Evolutionary conservation across 345 rosid species (phyloP).

Genomic region (Sonneratia caseolaris): DNA sequence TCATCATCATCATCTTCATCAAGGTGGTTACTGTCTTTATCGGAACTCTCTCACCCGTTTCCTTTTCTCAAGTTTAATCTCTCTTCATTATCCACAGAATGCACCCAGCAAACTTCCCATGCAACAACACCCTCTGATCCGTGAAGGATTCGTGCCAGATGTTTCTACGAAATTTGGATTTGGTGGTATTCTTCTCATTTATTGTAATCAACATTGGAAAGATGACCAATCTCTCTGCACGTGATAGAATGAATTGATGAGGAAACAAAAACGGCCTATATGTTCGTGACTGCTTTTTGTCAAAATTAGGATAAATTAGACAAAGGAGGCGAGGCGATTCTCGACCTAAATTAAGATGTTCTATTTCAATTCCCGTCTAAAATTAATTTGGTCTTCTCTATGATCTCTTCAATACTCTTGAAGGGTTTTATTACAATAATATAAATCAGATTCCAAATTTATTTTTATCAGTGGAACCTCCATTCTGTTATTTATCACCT

Average conservation of each 20-base stretch:
- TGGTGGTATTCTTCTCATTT: background rate
- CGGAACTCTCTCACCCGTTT: background rate
- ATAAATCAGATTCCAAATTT: no score
- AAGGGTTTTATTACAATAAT: no score
- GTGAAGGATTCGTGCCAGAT: background rate
- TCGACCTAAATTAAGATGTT: no score
- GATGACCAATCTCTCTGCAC: no score
- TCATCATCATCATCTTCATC: constrained; percentile 7
- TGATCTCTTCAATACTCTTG: no score
- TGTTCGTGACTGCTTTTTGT: constrained; percentile 1
- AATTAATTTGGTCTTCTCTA: no score
- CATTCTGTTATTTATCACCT: no score
- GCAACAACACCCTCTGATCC: background rate
- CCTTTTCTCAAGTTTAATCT: constrained; percentile 2
- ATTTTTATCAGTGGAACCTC: no score
- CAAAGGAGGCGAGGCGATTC: no score
- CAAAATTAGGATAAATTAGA: background rate
- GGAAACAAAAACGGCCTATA: background rate
- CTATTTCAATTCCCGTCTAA: no score
- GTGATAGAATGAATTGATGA: background rate
- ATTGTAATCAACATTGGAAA: no score
- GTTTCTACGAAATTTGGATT: background rate
- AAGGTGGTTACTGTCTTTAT: constrained; percentile 1
- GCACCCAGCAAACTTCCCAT: background rate
- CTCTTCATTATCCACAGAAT: background rate